Evolutionary conservation across 306 rosid species (phyloP).

Genomic region (Lupinus albus): DNA sequence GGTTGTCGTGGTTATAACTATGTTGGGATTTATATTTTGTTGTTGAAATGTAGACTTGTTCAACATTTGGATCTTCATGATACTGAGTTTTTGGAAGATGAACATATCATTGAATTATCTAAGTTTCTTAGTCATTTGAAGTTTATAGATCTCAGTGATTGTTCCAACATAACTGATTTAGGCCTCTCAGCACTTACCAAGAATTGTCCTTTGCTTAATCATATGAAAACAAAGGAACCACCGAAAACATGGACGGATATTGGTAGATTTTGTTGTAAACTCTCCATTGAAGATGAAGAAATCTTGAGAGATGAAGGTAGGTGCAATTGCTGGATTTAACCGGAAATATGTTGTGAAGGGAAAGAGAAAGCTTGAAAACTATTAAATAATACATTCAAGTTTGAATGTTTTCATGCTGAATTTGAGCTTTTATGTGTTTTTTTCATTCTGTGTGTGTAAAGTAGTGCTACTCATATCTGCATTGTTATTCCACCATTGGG

Average conservation of each 20-base stretch:
- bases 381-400: too few species aligned
- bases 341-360: too few species aligned
- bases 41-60: conserved; percentile 44
- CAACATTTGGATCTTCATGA: conserved; percentile 56
- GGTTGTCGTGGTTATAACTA: conserved; percentile 41
- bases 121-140: conserved; percentile 45
- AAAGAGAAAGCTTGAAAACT: too few species aligned
- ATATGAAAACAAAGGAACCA: conserved; percentile 55
- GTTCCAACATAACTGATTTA: conserved; percentile 42
- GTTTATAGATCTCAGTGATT: conserved; percentile 51
- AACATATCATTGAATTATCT: conserved; percentile 46
- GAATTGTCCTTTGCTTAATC: conserved; percentile 52
- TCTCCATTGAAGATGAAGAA: conserved; percentile 35
- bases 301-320: too few species aligned
- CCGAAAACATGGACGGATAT: conserved; percentile 4
- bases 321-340: too few species aligned
- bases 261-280: conserved; percentile 34
- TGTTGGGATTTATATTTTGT: conserved; percentile 49
- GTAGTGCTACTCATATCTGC: too few species aligned
- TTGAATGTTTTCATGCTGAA: too few species aligned
- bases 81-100: conserved; percentile 46
- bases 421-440: too few species aligned
- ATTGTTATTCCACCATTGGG: too few species aligned
- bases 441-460: too few species aligned
- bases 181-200: conserved; percentile 50